Evolutionary conservation across 1,139 yeast genomes (phyloP).

Genomic region (Groenewaldozyma sp.): DNA sequence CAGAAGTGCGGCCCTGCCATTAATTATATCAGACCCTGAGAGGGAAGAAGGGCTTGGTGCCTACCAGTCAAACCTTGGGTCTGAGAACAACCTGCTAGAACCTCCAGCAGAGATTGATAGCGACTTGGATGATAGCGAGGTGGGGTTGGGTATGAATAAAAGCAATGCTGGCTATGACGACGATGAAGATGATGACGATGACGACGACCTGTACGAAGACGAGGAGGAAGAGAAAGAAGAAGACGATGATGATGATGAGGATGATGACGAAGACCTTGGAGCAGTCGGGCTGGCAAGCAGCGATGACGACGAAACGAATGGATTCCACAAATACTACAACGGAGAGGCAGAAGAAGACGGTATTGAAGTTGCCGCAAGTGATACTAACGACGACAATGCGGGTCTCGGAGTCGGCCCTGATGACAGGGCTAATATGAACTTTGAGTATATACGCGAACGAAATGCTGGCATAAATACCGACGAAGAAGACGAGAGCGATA

Average conservation of each 20-base stretch:
- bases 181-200: conserved; percentile 5
- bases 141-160: conserved; percentile 11
- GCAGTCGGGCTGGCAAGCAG: conserved; percentile 2
- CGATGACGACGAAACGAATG: conserved; percentile 8
- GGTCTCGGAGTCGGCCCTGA: no score
- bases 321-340: no score
- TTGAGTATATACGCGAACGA: no score
- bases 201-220: not conserved
- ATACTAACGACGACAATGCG: not conserved
- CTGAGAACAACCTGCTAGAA: conserved; percentile 3
- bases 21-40: no score
- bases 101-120: conserved; percentile 13
- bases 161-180: conserved; percentile 6
- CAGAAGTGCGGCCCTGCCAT: conserved; percentile 2
- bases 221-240: conserved; percentile 8
- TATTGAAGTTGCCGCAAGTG: no score
- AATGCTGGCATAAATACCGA: conserved; percentile 8
- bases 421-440: no score
- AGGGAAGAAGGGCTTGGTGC: conserved; percentile 13
- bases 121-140: conserved; percentile 8
- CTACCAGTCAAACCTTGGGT: not conserved
- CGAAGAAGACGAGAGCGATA: conserved; percentile 31
- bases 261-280: conserved; percentile 4
- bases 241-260: conserved; percentile 5
- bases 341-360: not conserved